Evolutionary conservation across 495 filamentous ascomycete genomes (phyloP).

Genomic region (Annulohypoxylon bovei): DNA sequence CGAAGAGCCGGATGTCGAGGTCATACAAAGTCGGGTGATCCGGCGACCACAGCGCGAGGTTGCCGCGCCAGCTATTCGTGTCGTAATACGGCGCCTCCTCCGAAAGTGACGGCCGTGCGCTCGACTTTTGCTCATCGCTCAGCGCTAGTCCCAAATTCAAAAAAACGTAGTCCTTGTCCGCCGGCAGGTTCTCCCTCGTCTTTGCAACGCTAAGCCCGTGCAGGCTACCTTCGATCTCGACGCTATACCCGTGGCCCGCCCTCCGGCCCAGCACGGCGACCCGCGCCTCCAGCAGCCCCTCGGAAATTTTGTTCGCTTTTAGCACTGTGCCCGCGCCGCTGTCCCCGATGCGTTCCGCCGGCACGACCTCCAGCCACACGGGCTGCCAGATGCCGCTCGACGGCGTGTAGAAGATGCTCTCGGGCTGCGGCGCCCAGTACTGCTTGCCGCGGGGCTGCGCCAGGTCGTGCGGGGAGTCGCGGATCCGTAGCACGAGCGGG

Average conservation of each 20-base stretch:
- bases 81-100: slow-evolving; percentile 33
- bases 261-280: slow-evolving; percentile 42
- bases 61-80: slow-evolving; percentile 42
- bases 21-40: slow-evolving; percentile 67
- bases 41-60: slow-evolving; percentile 62
- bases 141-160: slow-evolving; percentile 60
- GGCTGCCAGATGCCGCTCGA: slow-evolving; percentile 72
- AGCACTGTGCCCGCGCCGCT: slow-evolving; percentile 46
- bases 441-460: slow-evolving; percentile 58
- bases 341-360: slow-evolving; percentile 50
- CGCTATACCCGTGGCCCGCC: slow-evolving; percentile 43
- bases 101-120: slow-evolving; percentile 33
- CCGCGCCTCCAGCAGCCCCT: slow-evolving; percentile 39
- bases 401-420: slow-evolving; percentile 70
- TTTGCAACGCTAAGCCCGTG: slow-evolving; percentile 46
- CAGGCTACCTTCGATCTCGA: slow-evolving; percentile 48
- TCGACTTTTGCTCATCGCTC: slow-evolving; percentile 48
- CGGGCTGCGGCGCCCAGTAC: slow-evolving; percentile 59
- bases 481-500: slow-evolving; percentile 39
- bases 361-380: slow-evolving; percentile 68
- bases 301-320: slow-evolving; percentile 43
- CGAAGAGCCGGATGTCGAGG: slow-evolving; percentile 54
- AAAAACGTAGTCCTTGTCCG: slow-evolving; percentile 51
- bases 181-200: slow-evolving; percentile 42
- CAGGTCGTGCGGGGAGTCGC: slow-evolving; percentile 62